Base-by-base conservation (phyloP, 225 moss, liverwort and hornwort genomes). In the Lunularia cruciata region DNA sequence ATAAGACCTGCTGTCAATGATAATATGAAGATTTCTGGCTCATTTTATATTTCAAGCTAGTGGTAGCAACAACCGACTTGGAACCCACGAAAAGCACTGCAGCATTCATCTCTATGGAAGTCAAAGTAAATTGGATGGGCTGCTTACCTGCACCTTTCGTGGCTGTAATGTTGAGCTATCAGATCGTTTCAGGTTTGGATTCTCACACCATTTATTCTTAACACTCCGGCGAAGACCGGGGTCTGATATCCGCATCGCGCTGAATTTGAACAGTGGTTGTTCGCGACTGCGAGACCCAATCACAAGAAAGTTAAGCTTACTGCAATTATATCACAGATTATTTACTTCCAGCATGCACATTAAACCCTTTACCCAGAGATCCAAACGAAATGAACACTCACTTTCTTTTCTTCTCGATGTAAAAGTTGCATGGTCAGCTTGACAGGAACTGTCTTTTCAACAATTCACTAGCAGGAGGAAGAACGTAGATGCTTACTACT, bases 221-320 rank as follows among this genome's bases (percentile, higher is more conserved):
- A 65, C 0, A 33, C 46, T 32, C 31, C 65, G 45, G 18, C 47
- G 30, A 16, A 47, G 31, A 65, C 65, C 65, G 26, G 65, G 13
- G 45, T 65, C 65, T 3, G 65, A 65, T 30, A 65, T 65, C 31
- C 65, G 65, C 65, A 65, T 65, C 13, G 47, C 46, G 33, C 65
- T 65, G 31, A 65, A 65, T 32, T 47, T 47, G 25, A 65, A 65
- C 27, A 65, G 15, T 3, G 65, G 65, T 30, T 16, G 46, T 6
- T 65, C 46, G 31, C 30, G 47, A 34, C 65, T 65, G 65, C 7
- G 9, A 43, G 7, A 43, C 7, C 9, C 43, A 43, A n/a, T n/a
- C n/a, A n/a, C n/a, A n/a, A n/a, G n/a, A n/a, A n/a, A n/a, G n/a
- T n/a, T n/a, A n/a, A n/a, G n/a, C n/a, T n/a, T n/a, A n/a, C n/a